A percentile compares a stretch with the other conserved stretches of the same genome.
These are phyloP conservation scores for Solanum hybrid DNA, from an alignment of 305 asterid species.

Conservation along the genomic window DNA sequence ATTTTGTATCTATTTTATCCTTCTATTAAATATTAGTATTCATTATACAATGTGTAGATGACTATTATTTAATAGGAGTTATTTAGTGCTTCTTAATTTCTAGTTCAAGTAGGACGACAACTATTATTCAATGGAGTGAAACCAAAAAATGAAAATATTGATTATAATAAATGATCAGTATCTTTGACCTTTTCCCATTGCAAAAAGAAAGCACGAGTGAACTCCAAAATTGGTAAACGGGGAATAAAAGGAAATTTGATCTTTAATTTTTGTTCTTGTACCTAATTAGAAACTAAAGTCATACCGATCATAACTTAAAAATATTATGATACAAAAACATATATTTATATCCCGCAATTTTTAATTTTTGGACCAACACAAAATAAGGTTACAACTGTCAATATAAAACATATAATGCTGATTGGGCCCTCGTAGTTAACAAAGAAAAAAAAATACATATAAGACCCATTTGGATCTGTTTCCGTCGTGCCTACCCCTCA, in stretches of 20 bases:
- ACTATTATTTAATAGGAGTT: background rate
- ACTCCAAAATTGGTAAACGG: background rate
- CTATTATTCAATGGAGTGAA: background rate
- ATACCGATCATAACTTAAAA: too few relatives aligned
- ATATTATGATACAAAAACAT: background rate
- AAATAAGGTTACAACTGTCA: background rate
- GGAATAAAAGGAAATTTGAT: background rate
- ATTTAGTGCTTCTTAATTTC: too few relatives aligned
- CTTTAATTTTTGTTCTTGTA: background rate
- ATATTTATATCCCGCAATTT: background rate
- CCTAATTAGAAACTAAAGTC: too few relatives aligned
- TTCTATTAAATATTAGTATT: too few relatives aligned
- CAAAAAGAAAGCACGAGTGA: background rate
- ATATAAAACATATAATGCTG: background rate
- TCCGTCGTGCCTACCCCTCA: background rate
- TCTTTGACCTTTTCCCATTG: background rate
- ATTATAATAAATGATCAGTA: background rate
- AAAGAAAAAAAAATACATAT: background rate
- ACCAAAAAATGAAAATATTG: background rate
- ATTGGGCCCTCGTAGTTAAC: background rate
- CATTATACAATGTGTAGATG: background rate
- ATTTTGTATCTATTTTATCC: too few relatives aligned
- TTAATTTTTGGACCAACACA: background rate
- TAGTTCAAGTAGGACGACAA: too few relatives aligned
- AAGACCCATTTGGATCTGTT: conserved; percentile 4